Evolutionary conservation across 2,329 filamentous ascomycete species (phyloP).

Genomic region (Calonectria leucothoes): DNA sequence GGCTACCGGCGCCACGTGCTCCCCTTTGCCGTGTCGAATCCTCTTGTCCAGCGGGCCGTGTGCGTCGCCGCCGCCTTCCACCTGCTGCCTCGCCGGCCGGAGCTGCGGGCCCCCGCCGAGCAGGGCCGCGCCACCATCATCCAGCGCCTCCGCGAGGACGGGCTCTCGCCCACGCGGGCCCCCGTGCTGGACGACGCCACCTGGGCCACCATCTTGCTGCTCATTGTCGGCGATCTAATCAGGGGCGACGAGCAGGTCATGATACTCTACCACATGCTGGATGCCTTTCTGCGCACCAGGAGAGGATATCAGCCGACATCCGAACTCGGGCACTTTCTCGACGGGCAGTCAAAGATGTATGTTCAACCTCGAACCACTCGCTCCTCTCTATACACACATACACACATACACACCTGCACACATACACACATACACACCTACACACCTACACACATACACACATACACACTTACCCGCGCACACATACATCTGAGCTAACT

Average conservation of each 20-base stretch:
- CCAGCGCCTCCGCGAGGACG: slow-evolving; percentile 23
- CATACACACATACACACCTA: too few species aligned
- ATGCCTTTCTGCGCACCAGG: slow-evolving; percentile 19
- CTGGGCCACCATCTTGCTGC: slow-evolving; percentile 23
- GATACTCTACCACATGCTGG: slow-evolving; percentile 27
- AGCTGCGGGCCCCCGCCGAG: slow-evolving; percentile 24
- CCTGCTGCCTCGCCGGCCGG: slow-evolving; percentile 15
- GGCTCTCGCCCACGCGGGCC: not conserved
- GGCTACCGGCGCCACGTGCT: slow-evolving; percentile 22
- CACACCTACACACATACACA: too few species aligned
- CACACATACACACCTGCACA: not conserved
- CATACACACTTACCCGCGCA: too few species aligned
- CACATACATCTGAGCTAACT: not conserved
- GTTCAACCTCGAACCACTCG: not conserved
- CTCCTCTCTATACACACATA: too few species aligned
- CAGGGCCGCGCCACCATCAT: slow-evolving; percentile 26
- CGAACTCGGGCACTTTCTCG: slow-evolving; percentile 10
- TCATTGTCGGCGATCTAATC: slow-evolving; percentile 21
- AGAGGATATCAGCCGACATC: not conserved
- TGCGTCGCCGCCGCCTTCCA: slow-evolving; percentile 27
- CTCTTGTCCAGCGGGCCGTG: slow-evolving; percentile 23
- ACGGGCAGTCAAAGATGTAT: slow-evolving; percentile 19
- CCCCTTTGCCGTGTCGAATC: slow-evolving; percentile 15
- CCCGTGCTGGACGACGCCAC: slow-evolving; percentile 21
- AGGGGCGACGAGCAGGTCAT: slow-evolving; percentile 27